phyloP scores from a whole-genome alignment of 345 rosid species.

The Psidium guajava region DNA sequence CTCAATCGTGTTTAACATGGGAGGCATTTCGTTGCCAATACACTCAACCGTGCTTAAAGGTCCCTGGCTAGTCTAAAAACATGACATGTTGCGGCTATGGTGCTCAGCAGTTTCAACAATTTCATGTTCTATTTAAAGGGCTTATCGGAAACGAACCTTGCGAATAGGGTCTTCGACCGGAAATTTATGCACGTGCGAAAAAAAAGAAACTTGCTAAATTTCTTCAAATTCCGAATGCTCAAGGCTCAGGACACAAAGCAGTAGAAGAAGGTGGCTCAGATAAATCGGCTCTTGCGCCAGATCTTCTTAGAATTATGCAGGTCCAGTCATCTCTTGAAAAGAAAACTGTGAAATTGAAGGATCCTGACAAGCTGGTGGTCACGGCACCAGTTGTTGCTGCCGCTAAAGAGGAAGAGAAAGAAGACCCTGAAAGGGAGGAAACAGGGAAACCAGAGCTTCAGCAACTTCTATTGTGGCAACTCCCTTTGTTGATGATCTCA shows the following conservation, averaged over 20 bases:
- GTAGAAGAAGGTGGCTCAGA: conserved; percentile 44
- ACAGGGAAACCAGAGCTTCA: no score
- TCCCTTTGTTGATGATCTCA: no score
- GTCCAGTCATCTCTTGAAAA: no score
- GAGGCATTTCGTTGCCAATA: conserved; percentile 95
- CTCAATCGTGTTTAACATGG: conserved; percentile 94
- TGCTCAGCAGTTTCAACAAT: conserved; percentile 87
- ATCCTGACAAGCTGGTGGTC: no score
- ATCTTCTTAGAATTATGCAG: conserved; percentile 48
- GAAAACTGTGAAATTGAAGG: no score
- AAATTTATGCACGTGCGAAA: conserved; percentile 68
- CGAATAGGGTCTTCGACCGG: conserved; percentile 63
- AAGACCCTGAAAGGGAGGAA: no score
- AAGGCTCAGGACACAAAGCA: conserved; percentile 52
- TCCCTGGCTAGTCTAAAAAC: conserved; percentile 52
- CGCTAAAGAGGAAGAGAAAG: no score
- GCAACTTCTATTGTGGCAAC: no score
- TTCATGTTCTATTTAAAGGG: conserved; percentile 77
- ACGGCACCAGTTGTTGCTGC: no score
- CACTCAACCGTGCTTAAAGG: conserved; percentile 58
- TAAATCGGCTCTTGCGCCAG: conserved; percentile 41
- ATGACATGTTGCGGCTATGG: conserved; percentile 57
- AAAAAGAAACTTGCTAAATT: conserved; percentile 53
- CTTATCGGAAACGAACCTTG: conserved; percentile 91
- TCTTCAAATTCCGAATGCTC: conserved; percentile 77